phyloP scores from a whole-genome alignment of 768 basidiomycete species.

The Mycena vulgaris region DNA sequence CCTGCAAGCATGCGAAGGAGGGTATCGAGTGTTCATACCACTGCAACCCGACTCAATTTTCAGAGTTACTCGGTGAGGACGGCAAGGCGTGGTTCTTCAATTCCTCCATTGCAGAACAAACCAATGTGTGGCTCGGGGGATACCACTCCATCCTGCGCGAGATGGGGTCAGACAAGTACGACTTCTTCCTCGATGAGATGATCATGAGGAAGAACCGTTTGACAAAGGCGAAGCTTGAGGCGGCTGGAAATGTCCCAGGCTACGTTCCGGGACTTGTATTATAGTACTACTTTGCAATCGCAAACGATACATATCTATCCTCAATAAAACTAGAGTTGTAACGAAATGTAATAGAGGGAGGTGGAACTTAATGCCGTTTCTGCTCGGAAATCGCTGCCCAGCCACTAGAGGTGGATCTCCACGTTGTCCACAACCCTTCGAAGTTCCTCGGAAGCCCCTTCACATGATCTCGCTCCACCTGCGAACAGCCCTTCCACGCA shows the following conservation, averaged over 20 bases:
- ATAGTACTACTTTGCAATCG: no score
- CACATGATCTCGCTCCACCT: constrained; percentile 12
- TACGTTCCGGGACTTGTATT: not conserved
- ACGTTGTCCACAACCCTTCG: constrained; percentile 11
- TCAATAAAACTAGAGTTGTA: not conserved
- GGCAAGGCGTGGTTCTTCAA: constrained; percentile 50
- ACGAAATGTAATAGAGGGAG: not conserved
- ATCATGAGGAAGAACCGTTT: constrained; percentile 6
- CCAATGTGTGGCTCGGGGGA: no score
- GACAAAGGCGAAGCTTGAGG: constrained; percentile 7
- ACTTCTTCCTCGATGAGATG: constrained; percentile 35
- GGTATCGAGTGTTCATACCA: constrained; percentile 21
- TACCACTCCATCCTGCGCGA: constrained; percentile 42
- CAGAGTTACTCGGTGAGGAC: constrained; percentile 38
- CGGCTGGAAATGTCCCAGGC: not conserved
- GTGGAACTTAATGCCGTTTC: not conserved
- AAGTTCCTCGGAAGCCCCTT: not conserved
- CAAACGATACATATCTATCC: not conserved
- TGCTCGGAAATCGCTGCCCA: not conserved
- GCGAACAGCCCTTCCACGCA: constrained; percentile 6
- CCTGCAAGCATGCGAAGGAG: constrained; percentile 27
- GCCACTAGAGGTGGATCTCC: not conserved
- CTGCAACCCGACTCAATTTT: constrained; percentile 36
- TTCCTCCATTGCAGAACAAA: constrained; percentile 48
- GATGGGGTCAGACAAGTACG: constrained; percentile 37